These are phyloP conservation scores for Lactarius indigo DNA, from an alignment of 768 basidiomycete species.

Conservation along the genomic window DNA sequence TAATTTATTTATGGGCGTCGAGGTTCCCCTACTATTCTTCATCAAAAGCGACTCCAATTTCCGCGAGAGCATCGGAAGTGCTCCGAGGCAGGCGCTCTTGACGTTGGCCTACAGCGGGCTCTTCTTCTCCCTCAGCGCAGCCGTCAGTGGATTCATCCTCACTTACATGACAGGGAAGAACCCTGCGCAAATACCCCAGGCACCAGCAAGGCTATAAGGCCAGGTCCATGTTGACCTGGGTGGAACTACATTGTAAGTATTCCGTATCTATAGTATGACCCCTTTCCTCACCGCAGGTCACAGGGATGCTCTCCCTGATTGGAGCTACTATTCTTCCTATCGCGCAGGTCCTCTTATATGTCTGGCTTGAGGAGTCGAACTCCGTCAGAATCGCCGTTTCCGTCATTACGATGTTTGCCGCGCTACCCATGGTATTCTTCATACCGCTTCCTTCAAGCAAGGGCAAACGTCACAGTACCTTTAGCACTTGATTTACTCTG, in stretches of 20 bases:
- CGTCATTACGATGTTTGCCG: conserved; percentile 3
- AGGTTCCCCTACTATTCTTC: conserved; percentile 15
- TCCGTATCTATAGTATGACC: too few relatives aligned
- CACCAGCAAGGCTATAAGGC: conserved; percentile 12
- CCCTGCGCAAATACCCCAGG: conserved; percentile 13
- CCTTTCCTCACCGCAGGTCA: neutral
- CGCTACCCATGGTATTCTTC: conserved; percentile 7
- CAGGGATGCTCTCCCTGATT: conserved; percentile 16
- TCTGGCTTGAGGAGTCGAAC: conserved; percentile 18
- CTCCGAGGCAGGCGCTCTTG: conserved; percentile 5
- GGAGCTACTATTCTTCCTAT: neutral
- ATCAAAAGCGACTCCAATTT: conserved; percentile 7
- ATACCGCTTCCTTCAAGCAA: neutral
- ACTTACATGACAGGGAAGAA: conserved; percentile 17
- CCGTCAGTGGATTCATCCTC: conserved; percentile 20
- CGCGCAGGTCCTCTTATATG: conserved; percentile 11
- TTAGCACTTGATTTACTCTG: neutral
- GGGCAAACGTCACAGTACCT: too few relatives aligned
- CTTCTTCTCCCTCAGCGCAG: conserved; percentile 20
- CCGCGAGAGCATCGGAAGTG: neutral
- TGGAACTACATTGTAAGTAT: conserved; percentile 21
- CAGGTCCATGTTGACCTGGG: conserved; percentile 8
- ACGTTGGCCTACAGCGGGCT: conserved; percentile 22
- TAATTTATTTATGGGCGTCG: conserved; percentile 13
- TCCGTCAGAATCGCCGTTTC: conserved; percentile 13